Base-by-base conservation (phyloP, 306 rosid species). In the Mimosa pudica region DNA sequence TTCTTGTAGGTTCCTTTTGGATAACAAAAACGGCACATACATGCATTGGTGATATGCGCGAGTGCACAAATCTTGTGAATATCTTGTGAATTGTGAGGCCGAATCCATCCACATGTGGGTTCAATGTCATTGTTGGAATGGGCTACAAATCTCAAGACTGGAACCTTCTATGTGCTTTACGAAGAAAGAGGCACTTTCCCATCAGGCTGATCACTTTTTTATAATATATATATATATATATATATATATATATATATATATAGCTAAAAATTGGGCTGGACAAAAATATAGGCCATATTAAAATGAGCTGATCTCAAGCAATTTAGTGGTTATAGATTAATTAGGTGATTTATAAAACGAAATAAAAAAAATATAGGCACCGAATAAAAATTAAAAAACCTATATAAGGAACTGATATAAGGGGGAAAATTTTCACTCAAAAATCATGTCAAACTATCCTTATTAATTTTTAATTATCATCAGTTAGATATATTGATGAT, bases 1-100 rank as follows among this genome's bases (percentile, higher is more conserved):
- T 66, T 30, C 47, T 44, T 12, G 5, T 6, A n/a, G 76, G 75
- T 75, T 79, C 84, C 76, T 49, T 83, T 76, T 76, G 82, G 82
- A 82, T 76, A 85, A 75, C 75, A 64, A 2, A 42, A 33, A 41
- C 69, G 77, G 80, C 70, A 73, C 68, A 68, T 36, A 55, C 70
- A 52, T 18, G 55, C 9, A 10, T n/a, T 11, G 75, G 74, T 24
- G 30, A 24, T 16, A 30, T 5, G 49, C 46, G 20, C 32, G n/a
- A 57, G 14, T 32, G 42, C 5, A 0, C 42, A 38, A 38, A 38
- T 38, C 42, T 38, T 38, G 42, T 38, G 42, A 38, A 38, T 38
- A 38, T 38, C 42, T 38, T 38, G 42, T 38, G 42, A 38, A 67
- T 20, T 71, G 10, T 47, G 18, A 44, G 12, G n/a, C 30, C 18